Evolutionary conservation across 2,329 filamentous ascomycete genomes (phyloP).

Genomic region (Chaetomium strumarium): DNA sequence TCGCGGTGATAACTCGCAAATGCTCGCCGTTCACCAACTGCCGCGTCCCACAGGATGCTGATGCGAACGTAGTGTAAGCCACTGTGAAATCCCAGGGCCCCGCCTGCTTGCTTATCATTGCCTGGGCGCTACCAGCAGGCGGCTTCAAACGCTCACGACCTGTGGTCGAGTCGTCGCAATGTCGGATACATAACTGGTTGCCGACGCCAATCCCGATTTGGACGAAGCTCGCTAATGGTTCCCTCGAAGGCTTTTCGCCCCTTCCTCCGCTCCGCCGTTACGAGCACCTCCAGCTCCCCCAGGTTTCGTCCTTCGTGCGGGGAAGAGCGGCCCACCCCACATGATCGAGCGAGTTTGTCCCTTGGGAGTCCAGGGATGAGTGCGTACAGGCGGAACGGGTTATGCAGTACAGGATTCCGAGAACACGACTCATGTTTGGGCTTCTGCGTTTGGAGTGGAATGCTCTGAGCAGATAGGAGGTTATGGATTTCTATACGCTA

Average conservation of each 20-base stretch:
- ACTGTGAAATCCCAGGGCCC: background rate
- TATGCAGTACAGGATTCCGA: no score
- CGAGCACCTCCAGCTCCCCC: background rate
- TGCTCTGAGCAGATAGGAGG: no score
- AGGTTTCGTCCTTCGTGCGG: background rate
- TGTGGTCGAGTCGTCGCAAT: background rate
- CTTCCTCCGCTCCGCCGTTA: slow-evolving; percentile 1
- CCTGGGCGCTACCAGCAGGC: background rate
- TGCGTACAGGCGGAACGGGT: no score
- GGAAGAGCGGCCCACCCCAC: background rate
- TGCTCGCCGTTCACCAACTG: slow-evolving; percentile 4
- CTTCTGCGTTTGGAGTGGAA: no score
- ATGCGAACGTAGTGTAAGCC: slow-evolving; percentile 13
- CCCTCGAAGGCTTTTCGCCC: background rate
- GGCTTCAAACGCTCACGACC: background rate
- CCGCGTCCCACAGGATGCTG: slow-evolving; percentile 10
- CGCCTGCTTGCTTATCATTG: background rate
- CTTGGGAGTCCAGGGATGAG: no score
- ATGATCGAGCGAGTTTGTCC: background rate
- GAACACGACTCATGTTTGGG: no score
- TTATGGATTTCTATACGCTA: no score
- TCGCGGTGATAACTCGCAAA: slow-evolving; percentile 7
- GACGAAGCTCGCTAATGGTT: background rate
- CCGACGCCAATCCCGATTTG: slow-evolving; percentile 5
- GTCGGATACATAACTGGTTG: slow-evolving; percentile 11